phyloP scores from a whole-genome alignment of 345 rosid species.

The Salix dunnii region DNA sequence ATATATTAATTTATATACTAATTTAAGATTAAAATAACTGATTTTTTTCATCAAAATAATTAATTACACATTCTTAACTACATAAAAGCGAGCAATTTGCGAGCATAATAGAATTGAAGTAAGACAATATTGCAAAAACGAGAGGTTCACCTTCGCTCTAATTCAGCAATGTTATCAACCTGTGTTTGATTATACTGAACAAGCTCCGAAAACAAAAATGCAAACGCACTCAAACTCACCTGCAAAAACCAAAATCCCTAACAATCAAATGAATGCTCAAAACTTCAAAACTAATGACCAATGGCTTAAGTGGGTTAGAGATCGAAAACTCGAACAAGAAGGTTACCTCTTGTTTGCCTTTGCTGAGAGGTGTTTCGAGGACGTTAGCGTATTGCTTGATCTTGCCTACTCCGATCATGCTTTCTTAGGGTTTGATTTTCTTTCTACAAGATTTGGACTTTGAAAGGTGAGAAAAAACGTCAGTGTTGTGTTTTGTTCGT shows the following conservation, averaged over 20 bases:
- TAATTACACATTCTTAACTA: too few relatives aligned
- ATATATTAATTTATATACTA: neutral
- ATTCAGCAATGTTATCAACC: constrained; percentile 91
- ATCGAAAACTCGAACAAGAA: constrained; percentile 3
- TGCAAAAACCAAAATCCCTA: constrained; percentile 28
- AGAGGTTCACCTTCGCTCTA: constrained; percentile 70
- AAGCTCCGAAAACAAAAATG: constrained; percentile 66
- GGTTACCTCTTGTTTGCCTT: constrained; percentile 94
- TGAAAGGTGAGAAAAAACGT: neutral
- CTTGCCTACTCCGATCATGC: constrained; percentile 94
- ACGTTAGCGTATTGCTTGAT: constrained; percentile 89
- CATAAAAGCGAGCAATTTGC: too few relatives aligned
- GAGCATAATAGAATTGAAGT: neutral
- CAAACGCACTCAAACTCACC: constrained; percentile 46
- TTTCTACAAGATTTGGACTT: neutral
- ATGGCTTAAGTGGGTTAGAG: neutral
- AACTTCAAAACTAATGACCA: neutral
- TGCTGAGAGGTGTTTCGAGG: constrained; percentile 92
- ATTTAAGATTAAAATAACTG: neutral
- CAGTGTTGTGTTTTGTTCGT: too few relatives aligned
- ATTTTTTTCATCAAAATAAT: neutral
- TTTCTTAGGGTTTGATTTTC: constrained; percentile 7
- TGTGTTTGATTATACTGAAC: constrained; percentile 96
- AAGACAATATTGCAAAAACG: neutral
- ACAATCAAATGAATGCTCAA: neutral